Percentiles rank a stretch among this genome's conserved stretches.
Conservation (phyloP, 176 grass and related monocot genomes). For the Avena insularis region DNA sequence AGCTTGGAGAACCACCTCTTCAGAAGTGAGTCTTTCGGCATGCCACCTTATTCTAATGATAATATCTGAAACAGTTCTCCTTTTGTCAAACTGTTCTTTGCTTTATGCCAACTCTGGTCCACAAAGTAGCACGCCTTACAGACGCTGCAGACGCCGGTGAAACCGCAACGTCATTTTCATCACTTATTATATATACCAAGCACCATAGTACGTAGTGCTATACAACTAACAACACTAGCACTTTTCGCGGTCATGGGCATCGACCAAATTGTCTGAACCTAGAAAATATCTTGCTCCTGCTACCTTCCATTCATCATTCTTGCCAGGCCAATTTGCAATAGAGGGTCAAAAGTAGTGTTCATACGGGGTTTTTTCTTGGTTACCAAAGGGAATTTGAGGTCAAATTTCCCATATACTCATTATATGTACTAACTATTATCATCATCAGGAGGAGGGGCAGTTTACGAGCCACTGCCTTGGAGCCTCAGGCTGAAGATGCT, state of each 20-base stretch:
- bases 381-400: background rate
- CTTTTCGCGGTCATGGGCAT: conserved; percentile 45
- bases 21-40: conserved; percentile 70
- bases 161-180: conserved; percentile 48
- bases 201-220: conserved; percentile 58
- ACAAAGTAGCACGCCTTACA: conserved; percentile 37
- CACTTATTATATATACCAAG: conserved; percentile 35
- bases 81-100: conserved; percentile 39
- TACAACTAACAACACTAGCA: conserved; percentile 44
- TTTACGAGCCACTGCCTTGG: conserved; percentile 73
- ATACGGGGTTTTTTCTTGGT: background rate
- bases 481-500: conserved; percentile 85
- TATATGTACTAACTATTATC: conserved; percentile 12
- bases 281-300: conserved; percentile 42
- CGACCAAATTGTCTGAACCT: conserved; percentile 42
- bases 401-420: conserved; percentile 24
- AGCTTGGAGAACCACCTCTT: conserved; percentile 97
- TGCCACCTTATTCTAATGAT: conserved; percentile 33
- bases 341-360: conserved; percentile 14
- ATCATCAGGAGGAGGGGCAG: conserved; percentile 55
- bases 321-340: conserved; percentile 5
- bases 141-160: conserved; percentile 33
- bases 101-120: conserved; percentile 55
- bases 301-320: conserved; percentile 45
- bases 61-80: conserved; percentile 37